These are phyloP conservation scores for Stereocaulon alpinum DNA, from an alignment of 495 filamentous ascomycete genomes.

Conservation along the genomic window DNA sequence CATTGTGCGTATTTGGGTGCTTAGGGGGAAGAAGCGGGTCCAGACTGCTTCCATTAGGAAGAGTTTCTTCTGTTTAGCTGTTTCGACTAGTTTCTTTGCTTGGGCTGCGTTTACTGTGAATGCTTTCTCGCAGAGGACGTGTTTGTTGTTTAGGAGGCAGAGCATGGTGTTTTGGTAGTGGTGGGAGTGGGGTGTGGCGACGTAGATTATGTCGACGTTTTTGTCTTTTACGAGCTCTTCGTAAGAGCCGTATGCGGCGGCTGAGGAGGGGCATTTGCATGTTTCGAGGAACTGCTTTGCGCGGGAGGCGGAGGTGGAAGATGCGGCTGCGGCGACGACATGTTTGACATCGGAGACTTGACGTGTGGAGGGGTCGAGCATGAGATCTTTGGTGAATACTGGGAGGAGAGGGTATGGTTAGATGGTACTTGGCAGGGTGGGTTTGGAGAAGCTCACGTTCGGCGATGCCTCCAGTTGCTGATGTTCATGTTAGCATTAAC, in stretches of 20 bases:
- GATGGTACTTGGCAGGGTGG: neutral
- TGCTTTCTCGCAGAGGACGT: constrained; percentile 88
- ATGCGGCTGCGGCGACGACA: constrained; percentile 70
- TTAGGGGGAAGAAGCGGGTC: constrained; percentile 85
- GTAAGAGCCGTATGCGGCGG: constrained; percentile 75
- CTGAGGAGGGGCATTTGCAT: constrained; percentile 48
- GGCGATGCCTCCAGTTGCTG: constrained; percentile 72
- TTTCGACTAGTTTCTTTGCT: constrained; percentile 60
- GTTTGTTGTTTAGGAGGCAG: constrained; percentile 69
- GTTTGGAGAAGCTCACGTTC: constrained; percentile 28
- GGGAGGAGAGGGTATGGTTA: constrained; percentile 7
- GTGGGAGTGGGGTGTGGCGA: constrained; percentile 90
- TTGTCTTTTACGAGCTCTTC: constrained; percentile 64
- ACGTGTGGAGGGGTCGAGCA: constrained; percentile 63
- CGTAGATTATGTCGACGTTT: constrained; percentile 78
- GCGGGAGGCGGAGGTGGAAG: constrained; percentile 57
- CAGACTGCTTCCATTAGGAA: constrained; percentile 97
- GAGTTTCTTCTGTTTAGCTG: constrained; percentile 66
- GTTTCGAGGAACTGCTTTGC: constrained; percentile 64
- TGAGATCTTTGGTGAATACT: constrained; percentile 78
- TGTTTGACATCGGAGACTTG: constrained; percentile 66
- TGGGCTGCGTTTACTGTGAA: constrained; percentile 85
- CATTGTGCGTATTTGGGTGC: constrained; percentile 61
- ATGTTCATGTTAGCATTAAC: constrained; percentile 9
- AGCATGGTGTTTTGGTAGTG: constrained; percentile 89